A percentile compares a stretch with the other conserved stretches of the same genome.
phyloP scores from a whole-genome alignment of 495 filamentous ascomycete species.

The Cetradonia linearis region DNA sequence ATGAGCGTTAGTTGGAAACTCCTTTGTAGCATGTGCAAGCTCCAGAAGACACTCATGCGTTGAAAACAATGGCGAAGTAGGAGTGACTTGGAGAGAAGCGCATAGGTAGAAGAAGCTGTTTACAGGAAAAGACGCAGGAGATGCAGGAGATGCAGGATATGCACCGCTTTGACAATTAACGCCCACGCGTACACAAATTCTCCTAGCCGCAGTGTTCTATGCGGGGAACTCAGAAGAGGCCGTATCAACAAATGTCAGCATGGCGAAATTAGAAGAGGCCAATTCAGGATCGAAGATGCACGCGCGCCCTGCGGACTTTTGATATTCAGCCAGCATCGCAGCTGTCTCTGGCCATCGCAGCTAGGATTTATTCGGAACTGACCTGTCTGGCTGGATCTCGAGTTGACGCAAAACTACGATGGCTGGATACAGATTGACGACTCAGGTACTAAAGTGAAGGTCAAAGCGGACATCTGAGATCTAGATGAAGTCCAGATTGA shows the following conservation, averaged over 20 bases:
- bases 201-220: neutral
- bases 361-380: neutral
- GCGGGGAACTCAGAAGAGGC: neutral
- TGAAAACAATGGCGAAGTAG: too few species aligned
- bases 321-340: neutral
- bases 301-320: neutral
- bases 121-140: neutral
- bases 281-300: neutral
- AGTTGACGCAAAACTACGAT: neutral
- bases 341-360: neutral
- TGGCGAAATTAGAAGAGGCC: neutral
- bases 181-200: neutral
- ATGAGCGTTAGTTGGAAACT: neutral
- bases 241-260: neutral
- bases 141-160: neutral
- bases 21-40: neutral
- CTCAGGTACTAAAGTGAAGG: neutral
- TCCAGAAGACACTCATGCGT: neutral
- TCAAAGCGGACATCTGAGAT: slow-evolving; percentile 1
- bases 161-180: neutral
- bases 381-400: neutral
- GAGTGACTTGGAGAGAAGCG: neutral
- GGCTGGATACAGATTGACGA: neutral
- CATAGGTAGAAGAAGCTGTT: neutral
- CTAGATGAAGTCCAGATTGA: neutral